Evolutionary conservation across 176 grass and related monocot species (phyloP), one percentile per base, ranked within the genome.

Genomic region (Bromus sterilis): DNA sequence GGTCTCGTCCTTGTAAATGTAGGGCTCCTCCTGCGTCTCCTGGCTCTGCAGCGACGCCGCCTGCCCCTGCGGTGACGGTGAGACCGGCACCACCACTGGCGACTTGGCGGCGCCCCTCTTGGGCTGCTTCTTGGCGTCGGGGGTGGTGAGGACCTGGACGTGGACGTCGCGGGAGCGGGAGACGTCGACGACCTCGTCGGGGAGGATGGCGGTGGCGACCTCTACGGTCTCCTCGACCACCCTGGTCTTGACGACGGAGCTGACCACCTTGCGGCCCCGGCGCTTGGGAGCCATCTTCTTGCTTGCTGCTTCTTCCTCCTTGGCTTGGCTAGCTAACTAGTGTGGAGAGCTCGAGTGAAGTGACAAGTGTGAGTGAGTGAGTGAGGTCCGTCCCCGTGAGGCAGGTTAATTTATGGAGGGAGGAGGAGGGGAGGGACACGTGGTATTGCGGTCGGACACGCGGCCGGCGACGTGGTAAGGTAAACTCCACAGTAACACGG

Each of bases 201-300:
- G 66, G 21, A 61, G 72, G 1, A 87, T 21, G 65, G 78, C 26
- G 2, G 84, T 42, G 66, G 78, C 66, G 71, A 91, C 74, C 82
- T 91, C 21, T 12, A 87, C 80, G 51, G 86, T 89, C 84, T 91
- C 80, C 67, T 82, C 8, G 41, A 86, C 85, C 61, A 87, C 85
- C 80, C 78, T 94, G 25, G 76, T 89, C 87, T 72, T 92, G 60
- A 84, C 81, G 2, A 82, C 82, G 11, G 79, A 87, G 7, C 59
- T 62, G 6, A 79, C 44, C 67, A 83, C 51, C 82, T 80, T 76
- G 53, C 42, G 23, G 10, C 34, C 58, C 11, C 65, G 35, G 8
- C 71, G 76, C 91, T 86, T 93, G 23, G 87, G 91, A 20, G 84
- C 91, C 91, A 89, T 89, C 18, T 15, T 20, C 16, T 18, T 21